Conservation (phyloP, 176 grass and related monocot genomes). For the Phoenix dactylifera region DNA sequence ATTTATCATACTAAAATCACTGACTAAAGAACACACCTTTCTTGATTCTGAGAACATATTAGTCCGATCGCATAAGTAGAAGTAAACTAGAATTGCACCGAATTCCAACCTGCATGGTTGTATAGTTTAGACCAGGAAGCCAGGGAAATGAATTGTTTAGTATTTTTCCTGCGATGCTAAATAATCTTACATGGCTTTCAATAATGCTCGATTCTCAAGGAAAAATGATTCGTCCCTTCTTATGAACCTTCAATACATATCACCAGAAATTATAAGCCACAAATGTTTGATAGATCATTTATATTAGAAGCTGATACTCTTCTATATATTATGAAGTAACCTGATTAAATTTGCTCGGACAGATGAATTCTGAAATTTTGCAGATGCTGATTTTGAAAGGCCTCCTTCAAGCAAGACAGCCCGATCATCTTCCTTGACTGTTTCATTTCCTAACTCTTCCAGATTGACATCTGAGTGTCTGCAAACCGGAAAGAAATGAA, state of each 20-base stretch:
- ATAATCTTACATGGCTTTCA: slow-evolving; percentile 13
- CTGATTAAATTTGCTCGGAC: slow-evolving; percentile 25
- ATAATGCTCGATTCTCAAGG: slow-evolving; percentile 14
- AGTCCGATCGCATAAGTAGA: slow-evolving; percentile 17
- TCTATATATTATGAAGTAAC: slow-evolving; percentile 8
- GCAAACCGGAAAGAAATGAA: not conserved
- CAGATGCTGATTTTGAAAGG: slow-evolving; percentile 13
- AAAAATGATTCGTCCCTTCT: slow-evolving; percentile 17
- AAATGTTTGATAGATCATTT: too few relatives aligned
- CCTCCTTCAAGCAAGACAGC: slow-evolving; percentile 27
- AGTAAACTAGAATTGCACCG: slow-evolving; percentile 13
- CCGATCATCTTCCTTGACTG: slow-evolving; percentile 2
- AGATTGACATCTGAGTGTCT: slow-evolving; percentile 27
- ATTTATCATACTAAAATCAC: not conserved
- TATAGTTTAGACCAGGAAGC: not conserved
- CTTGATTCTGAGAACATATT: slow-evolving; percentile 9
- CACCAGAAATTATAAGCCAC: not conserved
- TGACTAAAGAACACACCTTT: slow-evolving; percentile 12
- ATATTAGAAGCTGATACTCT: not conserved
- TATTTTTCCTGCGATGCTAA: not conserved
- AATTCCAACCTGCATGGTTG: slow-evolving; percentile 12
- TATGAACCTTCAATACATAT: slow-evolving; percentile 2
- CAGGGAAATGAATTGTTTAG: not conserved
- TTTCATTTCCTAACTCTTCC: slow-evolving; percentile 11
- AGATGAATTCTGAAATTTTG: slow-evolving; percentile 19